phyloP scores from a whole-genome alignment of 257 asterid genomes.

The Eustoma russellianum region DNA sequence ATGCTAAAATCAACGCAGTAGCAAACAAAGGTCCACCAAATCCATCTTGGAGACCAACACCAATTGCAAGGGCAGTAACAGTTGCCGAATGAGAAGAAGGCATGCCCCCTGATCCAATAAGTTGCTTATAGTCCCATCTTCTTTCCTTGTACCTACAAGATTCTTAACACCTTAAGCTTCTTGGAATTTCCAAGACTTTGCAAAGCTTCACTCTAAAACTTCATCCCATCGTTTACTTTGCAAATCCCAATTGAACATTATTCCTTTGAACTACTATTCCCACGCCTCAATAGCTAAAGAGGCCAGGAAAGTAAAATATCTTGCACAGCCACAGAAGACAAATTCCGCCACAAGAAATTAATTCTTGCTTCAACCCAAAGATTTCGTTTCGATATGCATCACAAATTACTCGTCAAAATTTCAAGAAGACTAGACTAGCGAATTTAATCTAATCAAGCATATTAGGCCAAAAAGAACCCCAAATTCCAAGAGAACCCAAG shows the following conservation, averaged over 20 bases:
- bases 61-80: constrained; percentile 77
- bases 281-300: background rate
- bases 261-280: background rate
- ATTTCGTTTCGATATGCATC: background rate
- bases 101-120: constrained; percentile 95
- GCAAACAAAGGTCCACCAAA: constrained; percentile 80
- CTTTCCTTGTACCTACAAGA: constrained; percentile 82
- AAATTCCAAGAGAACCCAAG: background rate
- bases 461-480: background rate
- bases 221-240: background rate
- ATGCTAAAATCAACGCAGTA: constrained; percentile 56
- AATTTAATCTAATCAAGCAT: background rate
- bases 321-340: background rate
- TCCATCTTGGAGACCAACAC: constrained; percentile 79
- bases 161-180: constrained; percentile 16
- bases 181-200: background rate
- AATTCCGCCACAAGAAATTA: too few relatives aligned
- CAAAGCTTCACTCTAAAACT: background rate
- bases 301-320: background rate
- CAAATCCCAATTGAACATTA: background rate
- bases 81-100: constrained; percentile 98
- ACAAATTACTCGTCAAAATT: too few relatives aligned
- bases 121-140: constrained; percentile 72
- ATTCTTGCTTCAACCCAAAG: background rate
- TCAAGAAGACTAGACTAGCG: too few relatives aligned